Conservation (phyloP, 2,329 filamentous ascomycete species). For the Aspergillus tanneri region DNA sequence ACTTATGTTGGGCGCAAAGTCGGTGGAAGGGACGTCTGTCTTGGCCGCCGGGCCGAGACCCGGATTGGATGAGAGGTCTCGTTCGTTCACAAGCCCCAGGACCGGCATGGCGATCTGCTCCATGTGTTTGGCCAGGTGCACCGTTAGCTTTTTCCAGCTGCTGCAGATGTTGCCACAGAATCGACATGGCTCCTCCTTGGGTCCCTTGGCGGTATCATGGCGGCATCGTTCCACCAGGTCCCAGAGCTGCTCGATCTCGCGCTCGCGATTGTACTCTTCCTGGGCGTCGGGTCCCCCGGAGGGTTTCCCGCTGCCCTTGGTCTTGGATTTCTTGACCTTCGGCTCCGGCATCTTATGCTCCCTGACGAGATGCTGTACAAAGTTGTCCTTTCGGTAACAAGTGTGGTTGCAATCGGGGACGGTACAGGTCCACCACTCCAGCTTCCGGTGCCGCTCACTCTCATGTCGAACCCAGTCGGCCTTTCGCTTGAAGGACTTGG, state of each 20-base stretch:
- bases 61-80: slow-evolving; percentile 32
- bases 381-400: slow-evolving; percentile 88
- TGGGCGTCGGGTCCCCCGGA: slow-evolving; percentile 40
- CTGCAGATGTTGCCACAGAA: slow-evolving; percentile 81
- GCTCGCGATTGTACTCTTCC: slow-evolving; percentile 28
- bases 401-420: slow-evolving; percentile 76
- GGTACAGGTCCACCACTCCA: slow-evolving; percentile 89
- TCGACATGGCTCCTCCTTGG: slow-evolving; percentile 75
- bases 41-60: slow-evolving; percentile 13
- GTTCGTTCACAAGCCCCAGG: slow-evolving; percentile 52
- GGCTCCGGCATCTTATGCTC: slow-evolving; percentile 87
- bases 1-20: slow-evolving; percentile 13
- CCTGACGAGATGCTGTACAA: slow-evolving; percentile 85
- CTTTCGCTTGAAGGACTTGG: slow-evolving; percentile 92
- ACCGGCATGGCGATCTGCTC: slow-evolving; percentile 85
- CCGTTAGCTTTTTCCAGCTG: slow-evolving; percentile 89
- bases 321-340: slow-evolving; percentile 70
- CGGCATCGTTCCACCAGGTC: slow-evolving; percentile 75
- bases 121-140: slow-evolving; percentile 94
- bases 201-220: slow-evolving; percentile 62
- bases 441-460: slow-evolving; percentile 82
- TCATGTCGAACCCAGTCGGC: slow-evolving; percentile 95
- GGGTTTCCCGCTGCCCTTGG: slow-evolving; percentile 49
- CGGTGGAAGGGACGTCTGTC: slow-evolving; percentile 9
- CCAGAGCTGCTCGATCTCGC: slow-evolving; percentile 66